Base-by-base conservation (phyloP, 305 asterid species). In the Fraxinus paxiana region DNA sequence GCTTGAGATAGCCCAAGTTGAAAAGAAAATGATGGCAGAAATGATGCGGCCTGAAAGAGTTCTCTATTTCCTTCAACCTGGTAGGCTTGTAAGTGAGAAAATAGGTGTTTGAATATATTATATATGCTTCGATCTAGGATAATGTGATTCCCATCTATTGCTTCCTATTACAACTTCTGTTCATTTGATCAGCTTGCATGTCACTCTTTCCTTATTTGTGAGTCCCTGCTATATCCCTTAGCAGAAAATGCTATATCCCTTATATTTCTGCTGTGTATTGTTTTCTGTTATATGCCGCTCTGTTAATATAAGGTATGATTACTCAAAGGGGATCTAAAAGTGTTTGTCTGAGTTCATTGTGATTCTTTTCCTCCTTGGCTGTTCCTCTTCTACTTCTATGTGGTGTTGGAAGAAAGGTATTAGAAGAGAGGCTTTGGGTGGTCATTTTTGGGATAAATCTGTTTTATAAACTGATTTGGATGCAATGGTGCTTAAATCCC, bases 1-100 rank as follows among this genome's bases (percentile, higher is more conserved):
- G 87, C 97, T 94, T 79, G 97, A 92, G 89, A 86, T 94, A 74
- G 91, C 91, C 46, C 87, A 87, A 82, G 88, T 90, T 83, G 99
- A 96, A 82, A 96, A 90, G 89, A 96, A 89, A 84, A 83, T 94
- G 92, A 94, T 96, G 99, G 89, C 91, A 37, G 97, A 90, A 88
- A 94, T 94, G 84, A 92, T 94, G 30, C 89, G 88, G 78, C 97
- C 99, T 73, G 98, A 94, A 86, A 90, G 91, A 88, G 88, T 94
- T 84, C 95, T 96, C 86, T 91, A 92, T 79, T 92, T 89, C 83
- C 98, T 96, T 85, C 90, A 84, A 78, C 97, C 99, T 70, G 98
- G 99, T 71, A 91, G 98, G 85, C 97, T 96, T 97, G 99, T 94
- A 88, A 35, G 96, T 88, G 46, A 48, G 26, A 24, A 73, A 71